Conservation (phyloP, 345 rosid species). For the Hibiscus trionum region DNA sequence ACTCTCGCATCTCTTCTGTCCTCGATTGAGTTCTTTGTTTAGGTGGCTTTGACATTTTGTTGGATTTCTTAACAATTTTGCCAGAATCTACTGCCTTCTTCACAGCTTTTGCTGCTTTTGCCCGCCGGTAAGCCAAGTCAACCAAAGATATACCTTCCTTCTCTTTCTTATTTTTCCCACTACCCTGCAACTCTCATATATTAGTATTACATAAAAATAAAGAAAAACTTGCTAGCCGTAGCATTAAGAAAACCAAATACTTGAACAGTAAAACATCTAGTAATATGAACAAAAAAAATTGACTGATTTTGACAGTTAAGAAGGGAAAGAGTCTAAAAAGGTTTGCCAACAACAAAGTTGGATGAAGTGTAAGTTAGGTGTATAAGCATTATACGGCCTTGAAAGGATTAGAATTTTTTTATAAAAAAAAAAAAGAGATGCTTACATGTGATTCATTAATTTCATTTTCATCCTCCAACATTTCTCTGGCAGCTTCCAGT, state of each 20-base stretch:
- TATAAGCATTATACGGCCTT: no score
- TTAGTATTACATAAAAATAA: background rate
- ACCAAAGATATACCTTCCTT: conserved; percentile 60
- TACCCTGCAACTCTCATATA: conserved; percentile 25
- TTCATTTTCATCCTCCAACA: conserved; percentile 65
- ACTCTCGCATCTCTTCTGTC: conserved; percentile 68
- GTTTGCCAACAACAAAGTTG: background rate
- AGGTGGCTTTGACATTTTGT: conserved; percentile 38
- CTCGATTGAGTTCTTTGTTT: conserved; percentile 47
- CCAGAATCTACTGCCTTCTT: conserved; percentile 69
- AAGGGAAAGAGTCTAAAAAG: background rate
- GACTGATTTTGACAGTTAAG: background rate
- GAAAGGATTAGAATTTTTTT: background rate
- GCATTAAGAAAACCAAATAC: background rate
- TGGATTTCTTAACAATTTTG: conserved; percentile 40
- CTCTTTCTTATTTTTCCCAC: conserved; percentile 48
- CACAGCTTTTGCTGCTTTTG: conserved; percentile 76
- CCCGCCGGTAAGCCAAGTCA: conserved; percentile 74
- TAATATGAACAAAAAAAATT: background rate
- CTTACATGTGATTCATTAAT: conserved; percentile 39
- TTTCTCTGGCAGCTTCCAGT: conserved; percentile 93
- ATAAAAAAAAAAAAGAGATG: conserved; percentile 9
- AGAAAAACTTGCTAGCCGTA: background rate
- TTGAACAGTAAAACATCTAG: background rate
- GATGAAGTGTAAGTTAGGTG: background rate